phyloP scores from a whole-genome alignment of 352 stramenopile genomes.

The Poterioochromonas sp. region DNA sequence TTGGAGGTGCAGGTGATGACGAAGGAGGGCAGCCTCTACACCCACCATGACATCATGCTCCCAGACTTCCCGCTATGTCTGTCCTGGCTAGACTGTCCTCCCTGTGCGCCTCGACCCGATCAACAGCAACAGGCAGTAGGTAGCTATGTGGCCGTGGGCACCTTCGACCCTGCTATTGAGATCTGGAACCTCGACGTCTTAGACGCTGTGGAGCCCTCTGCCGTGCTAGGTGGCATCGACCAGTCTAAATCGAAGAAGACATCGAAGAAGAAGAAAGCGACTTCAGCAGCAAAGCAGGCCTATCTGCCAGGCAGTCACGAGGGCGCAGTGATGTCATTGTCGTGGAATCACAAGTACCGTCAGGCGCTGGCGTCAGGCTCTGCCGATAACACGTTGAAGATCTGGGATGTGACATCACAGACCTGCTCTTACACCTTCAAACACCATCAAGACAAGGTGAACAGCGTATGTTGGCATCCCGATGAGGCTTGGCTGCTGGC shows the following conservation, averaged over 20 bases:
- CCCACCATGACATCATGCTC: conserved; percentile 99
- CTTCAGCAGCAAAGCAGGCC: conserved; percentile 43
- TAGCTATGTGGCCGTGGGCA: conserved; percentile 97
- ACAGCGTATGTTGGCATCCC: conserved; percentile 90
- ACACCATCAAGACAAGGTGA: conserved; percentile 97
- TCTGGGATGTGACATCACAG: conserved; percentile 82
- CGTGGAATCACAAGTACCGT: conserved; percentile 90
- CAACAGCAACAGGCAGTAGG: conserved; percentile 48
- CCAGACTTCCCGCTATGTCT: conserved; percentile 94
- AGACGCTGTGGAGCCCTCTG: conserved; percentile 90
- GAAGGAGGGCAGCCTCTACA: conserved; percentile 89
- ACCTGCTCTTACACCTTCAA: conserved; percentile 86
- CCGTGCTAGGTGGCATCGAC: conserved; percentile 63
- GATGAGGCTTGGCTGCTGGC: conserved; percentile 88
- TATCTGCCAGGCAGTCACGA: conserved; percentile 78
- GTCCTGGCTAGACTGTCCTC: conserved; percentile 75
- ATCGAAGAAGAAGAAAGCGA: conserved; percentile 59
- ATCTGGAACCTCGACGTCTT: conserved; percentile 99
- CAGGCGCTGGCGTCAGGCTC: conserved; percentile 95
- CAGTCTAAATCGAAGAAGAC: conserved; percentile 47
- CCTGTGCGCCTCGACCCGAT: background rate
- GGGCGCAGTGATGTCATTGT: conserved; percentile 93
- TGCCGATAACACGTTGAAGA: conserved; percentile 93
- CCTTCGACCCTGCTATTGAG: conserved; percentile 98
- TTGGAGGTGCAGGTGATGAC: conserved; percentile 98